Evolutionary conservation across 1,284 basidiomycete genomes (phyloP), one percentile per base, ranked within the genome.

Genomic region (Stereum hirsutum): DNA sequence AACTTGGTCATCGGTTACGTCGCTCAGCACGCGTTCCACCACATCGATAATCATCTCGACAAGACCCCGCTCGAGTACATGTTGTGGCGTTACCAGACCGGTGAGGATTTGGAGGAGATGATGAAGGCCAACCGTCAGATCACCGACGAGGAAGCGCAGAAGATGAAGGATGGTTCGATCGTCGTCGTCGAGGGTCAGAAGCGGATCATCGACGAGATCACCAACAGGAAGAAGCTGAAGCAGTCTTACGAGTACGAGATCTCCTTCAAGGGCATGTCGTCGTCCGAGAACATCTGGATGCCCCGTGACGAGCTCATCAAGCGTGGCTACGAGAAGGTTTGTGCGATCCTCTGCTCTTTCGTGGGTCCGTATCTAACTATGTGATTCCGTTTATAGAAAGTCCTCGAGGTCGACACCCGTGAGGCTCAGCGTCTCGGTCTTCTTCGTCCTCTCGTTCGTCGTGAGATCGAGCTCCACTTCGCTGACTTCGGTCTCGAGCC

Each of bases 1-100:
- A 97, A 97, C 78, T 78, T 97, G 76, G 93, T 97, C 72, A 94
- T 96, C 53, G 93, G 93, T 64, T 97, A 97, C 72, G 93, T 97
- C 55, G 93, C 93, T 43, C 93, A 97, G 70, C 93, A 97, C 70
- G 94, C 93, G 52, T 96, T 95, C 90, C 92, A 96, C 77, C 94
- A 96, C 69, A 97, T 97, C 59, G 93, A 97, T 66, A 72, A 91
- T 66, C 93, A 96, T 65, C 89, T 97, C 62, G 93, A 96, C 79
- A 94, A 93, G 77, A 96, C 93, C 28, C 90, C 94, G 45, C 85
- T 97, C 57, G 90, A 97, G 72, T 97, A 97, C 81, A 92, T 97
- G 87, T 73, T 96, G 55, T 95, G 92, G 90, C 92, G 93, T 71
- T 97, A 97, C 81, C 93, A 97, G 79, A 97, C 93, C 48, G 93